Evolutionary conservation across 2,329 filamentous ascomycete genomes (phyloP), one percentile per base, ranked within the genome.

Genomic region (Xenoacremonium recifei): DNA sequence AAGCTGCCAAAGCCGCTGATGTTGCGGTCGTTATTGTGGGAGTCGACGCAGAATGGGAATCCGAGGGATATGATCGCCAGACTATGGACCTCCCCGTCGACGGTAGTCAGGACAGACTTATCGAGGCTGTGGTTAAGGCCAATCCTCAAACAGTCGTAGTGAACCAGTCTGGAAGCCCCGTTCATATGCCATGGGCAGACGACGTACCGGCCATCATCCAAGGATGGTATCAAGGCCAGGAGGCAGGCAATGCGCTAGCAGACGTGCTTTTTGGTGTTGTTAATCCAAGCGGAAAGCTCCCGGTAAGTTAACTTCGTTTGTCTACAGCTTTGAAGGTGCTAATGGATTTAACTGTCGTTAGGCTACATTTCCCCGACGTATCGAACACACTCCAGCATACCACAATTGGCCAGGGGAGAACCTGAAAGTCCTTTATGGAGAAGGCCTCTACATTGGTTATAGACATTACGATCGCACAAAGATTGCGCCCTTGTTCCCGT

Each of bases 401-500:
- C 76, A 84, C 61, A 88, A 85, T 62, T 89, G 84, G 79, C 82
- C 82, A 0, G 82, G 83, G 37, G 84, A 88, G 65, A 84, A 87
- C 59, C 64, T 78, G 35, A 75, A 80, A 51, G 82, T 85, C 0
- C 62, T 84, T 2, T 89, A 89, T 57, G 84, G 83, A 39, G 86
- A 90, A 62, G 85, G 83, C 12, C 65, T 89, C 11, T 87, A 82
- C 64, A 77, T 89, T 40, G 86, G 86, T 3, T 89, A 90, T 64
- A 69, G 80, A 15, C 82, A 87, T 64, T 89, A 87, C 61, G 85
- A 90, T 54, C 77, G 77, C 16, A 67, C 72, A 11, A 70, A 71
- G 19, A 73, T 83, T 37, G 65, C 72, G 5, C 81, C 82, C 0
- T 70, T 85, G 0, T 89, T 88, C 64, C 73, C 83, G 20, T 89